Percentiles rank a stretch among this genome's conserved stretches.
Conservation (phyloP, 2,329 filamentous ascomycete genomes). For the Ustulina deusta region DNA sequence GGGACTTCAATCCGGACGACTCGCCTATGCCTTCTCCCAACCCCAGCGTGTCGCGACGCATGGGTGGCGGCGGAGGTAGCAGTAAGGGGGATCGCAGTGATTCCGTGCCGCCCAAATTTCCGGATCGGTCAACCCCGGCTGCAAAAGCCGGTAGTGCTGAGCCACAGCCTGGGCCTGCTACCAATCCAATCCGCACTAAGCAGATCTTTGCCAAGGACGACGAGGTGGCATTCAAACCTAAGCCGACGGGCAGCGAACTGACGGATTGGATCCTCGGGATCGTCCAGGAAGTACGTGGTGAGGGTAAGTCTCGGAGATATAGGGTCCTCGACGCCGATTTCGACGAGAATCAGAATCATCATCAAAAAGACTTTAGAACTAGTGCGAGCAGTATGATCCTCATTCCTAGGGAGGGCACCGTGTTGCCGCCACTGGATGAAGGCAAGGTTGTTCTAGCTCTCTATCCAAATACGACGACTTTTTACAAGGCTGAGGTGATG, state of each 20-base stretch:
- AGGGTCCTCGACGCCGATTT: constrained; percentile 84
- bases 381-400: constrained; percentile 81
- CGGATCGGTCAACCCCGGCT: constrained; percentile 55
- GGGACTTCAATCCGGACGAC: constrained; percentile 60
- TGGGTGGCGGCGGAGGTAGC: constrained; percentile 47
- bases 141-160: constrained; percentile 61
- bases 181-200: constrained; percentile 61
- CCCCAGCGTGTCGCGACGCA: constrained; percentile 53
- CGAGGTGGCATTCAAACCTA: constrained; percentile 75
- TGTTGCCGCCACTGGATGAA: constrained; percentile 71
- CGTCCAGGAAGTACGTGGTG: constrained; percentile 79
- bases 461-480: constrained; percentile 86
- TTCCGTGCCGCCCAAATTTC: constrained; percentile 65
- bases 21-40: constrained; percentile 58
- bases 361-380: constrained; percentile 76
- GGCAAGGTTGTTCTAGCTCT: constrained; percentile 81
- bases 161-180: constrained; percentile 57
- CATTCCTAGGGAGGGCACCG: constrained; percentile 69
- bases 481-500: constrained; percentile 86
- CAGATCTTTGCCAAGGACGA: constrained; percentile 71
- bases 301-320: constrained; percentile 82
- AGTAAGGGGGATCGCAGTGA: constrained; percentile 58
- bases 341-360: constrained; percentile 73
- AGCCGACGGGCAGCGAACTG: constrained; percentile 61
- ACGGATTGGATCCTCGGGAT: constrained; percentile 81